Conservation (phyloP, 345 rosid species). For the Rhodamnia argentea region DNA sequence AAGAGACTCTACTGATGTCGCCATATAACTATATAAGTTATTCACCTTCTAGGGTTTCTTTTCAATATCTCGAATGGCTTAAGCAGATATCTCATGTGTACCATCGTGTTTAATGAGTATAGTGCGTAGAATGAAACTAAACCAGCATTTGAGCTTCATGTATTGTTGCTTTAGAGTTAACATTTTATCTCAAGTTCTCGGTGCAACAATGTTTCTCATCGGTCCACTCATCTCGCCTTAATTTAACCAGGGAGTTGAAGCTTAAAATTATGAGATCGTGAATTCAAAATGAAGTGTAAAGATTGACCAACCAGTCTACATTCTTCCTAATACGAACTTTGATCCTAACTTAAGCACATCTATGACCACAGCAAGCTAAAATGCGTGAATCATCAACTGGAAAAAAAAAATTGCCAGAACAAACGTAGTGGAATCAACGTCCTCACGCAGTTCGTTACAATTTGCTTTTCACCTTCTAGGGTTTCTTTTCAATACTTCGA, state of each 20-base stretch:
- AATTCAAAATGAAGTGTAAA: background rate
- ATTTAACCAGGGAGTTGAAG: background rate
- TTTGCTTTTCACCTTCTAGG: background rate
- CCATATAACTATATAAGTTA: background rate
- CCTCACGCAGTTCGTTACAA: background rate
- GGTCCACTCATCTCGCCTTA: background rate
- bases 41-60: background rate
- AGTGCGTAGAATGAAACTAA: background rate
- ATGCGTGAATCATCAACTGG: background rate
- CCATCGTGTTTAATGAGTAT: background rate
- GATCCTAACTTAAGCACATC: background rate
- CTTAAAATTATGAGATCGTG: background rate
- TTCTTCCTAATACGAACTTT: background rate
- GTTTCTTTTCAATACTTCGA: background rate
- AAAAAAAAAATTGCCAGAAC: background rate
- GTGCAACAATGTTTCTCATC: background rate
- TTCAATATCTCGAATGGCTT: background rate
- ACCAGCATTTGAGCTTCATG: background rate
- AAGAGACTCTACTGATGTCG: background rate
- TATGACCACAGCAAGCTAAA: background rate
- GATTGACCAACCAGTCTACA: background rate
- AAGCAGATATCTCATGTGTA: background rate
- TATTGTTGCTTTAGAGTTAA: background rate
- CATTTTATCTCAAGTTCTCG: background rate
- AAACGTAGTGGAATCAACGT: background rate